Evolutionary conservation across 352 stramenopile genomes (phyloP).

Genomic region (Phytophthora pseudosyringae): DNA sequence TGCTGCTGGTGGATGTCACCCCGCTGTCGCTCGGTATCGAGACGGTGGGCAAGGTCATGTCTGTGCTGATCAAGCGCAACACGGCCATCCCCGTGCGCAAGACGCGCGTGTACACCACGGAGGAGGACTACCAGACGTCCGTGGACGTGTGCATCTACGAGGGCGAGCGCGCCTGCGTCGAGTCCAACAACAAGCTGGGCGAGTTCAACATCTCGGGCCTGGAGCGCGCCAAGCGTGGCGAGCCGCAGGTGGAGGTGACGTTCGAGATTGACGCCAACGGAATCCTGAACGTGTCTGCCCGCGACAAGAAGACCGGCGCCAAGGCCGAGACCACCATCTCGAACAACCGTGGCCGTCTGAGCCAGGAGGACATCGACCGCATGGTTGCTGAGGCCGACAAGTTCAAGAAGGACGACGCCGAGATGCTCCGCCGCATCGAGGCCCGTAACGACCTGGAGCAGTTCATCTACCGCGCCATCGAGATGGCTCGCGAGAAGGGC

Average conservation of each 20-base stretch:
- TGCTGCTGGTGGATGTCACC: conserved; percentile 92
- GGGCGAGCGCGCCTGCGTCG: conserved; percentile 88
- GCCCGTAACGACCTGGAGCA: conserved; percentile 70
- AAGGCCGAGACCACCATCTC: conserved; percentile 76
- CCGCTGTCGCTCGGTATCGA: conserved; percentile 90
- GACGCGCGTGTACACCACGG: conserved; percentile 74
- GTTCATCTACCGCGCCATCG: conserved; percentile 79
- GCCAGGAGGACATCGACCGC: conserved; percentile 73
- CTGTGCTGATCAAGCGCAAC: conserved; percentile 88
- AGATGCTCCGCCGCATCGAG: conserved; percentile 75
- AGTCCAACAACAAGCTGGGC: conserved; percentile 94
- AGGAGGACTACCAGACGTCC: conserved; percentile 85
- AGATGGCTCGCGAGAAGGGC: conserved; percentile 71
- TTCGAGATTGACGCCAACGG: conserved; percentile 94
- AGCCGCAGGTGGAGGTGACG: conserved; percentile 92
- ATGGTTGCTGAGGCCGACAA: conserved; percentile 78
- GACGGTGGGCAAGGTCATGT: conserved; percentile 90
- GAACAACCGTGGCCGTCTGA: conserved; percentile 77
- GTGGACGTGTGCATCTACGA: conserved; percentile 90
- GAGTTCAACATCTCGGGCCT: conserved; percentile 93
- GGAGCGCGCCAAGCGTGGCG: conserved; percentile 85
- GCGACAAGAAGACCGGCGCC: conserved; percentile 84
- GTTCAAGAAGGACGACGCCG: conserved; percentile 78
- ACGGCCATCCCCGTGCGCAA: conserved; percentile 89
- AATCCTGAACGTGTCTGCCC: conserved; percentile 91